Evolutionary conservation across 805 yeast genomes (phyloP).

Genomic region (Cyberlindnera galapagoensis): DNA sequence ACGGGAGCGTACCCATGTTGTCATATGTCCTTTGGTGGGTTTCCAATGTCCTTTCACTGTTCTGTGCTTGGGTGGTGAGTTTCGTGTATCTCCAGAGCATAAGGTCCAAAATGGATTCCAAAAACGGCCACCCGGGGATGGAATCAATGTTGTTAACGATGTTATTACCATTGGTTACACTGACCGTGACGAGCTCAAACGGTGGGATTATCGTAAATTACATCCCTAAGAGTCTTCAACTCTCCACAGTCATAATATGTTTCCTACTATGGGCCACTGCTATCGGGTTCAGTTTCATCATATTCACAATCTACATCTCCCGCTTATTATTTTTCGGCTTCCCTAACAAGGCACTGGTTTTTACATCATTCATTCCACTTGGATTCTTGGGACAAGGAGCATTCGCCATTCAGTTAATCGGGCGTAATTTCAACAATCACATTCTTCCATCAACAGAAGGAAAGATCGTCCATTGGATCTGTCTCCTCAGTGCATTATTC

Average conservation of each 20-base stretch:
- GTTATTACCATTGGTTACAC: slow-evolving; percentile 70
- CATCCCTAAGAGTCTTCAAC: slow-evolving; percentile 39
- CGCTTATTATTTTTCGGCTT: slow-evolving; percentile 51
- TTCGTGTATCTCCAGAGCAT: slow-evolving; percentile 35
- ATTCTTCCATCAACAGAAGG: no score
- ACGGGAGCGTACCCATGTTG: slow-evolving; percentile 30
- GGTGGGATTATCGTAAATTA: slow-evolving; percentile 49
- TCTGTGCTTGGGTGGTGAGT: slow-evolving; percentile 53
- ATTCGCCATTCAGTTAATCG: slow-evolving; percentile 54
- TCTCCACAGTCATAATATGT: slow-evolving; percentile 47
- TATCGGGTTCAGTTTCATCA: slow-evolving; percentile 47
- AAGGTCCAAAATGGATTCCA: no score
- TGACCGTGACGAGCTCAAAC: slow-evolving; percentile 69
- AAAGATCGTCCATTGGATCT: slow-evolving; percentile 21
- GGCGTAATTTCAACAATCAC: slow-evolving; percentile 33
- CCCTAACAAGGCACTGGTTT: slow-evolving; percentile 49
- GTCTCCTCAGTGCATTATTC: slow-evolving; percentile 36
- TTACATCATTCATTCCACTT: slow-evolving; percentile 69
- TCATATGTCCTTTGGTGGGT: slow-evolving; percentile 73
- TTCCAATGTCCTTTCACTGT: slow-evolving; percentile 44
- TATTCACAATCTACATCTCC: slow-evolving; percentile 53
- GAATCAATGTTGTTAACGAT: slow-evolving; percentile 48
- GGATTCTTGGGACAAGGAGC: slow-evolving; percentile 88
- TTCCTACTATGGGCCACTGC: slow-evolving; percentile 68
- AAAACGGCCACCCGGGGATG: slow-evolving; percentile 25